phyloP scores from a whole-genome alignment of 345 rosid genomes.

The Salix udensis region DNA sequence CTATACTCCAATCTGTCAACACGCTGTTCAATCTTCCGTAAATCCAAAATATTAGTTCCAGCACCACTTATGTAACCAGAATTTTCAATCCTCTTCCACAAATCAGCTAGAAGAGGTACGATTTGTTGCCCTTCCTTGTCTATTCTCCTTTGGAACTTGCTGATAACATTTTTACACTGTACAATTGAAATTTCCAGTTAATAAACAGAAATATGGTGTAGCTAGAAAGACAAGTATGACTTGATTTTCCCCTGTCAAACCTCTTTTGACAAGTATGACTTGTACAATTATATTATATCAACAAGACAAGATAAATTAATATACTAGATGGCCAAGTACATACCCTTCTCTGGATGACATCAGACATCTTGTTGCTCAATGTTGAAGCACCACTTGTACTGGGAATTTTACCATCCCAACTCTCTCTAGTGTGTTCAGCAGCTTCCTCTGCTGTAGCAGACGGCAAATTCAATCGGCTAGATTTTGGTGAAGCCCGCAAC shows the following conservation, averaged over 20 bases:
- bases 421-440: slow-evolving; percentile 56
- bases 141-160: slow-evolving; percentile 87
- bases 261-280: neutral
- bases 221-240: neutral
- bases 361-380: slow-evolving; percentile 65
- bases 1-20: slow-evolving; percentile 76
- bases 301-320: slow-evolving; percentile 6
- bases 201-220: slow-evolving; percentile 7
- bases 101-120: slow-evolving; percentile 78
- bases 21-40: slow-evolving; percentile 81
- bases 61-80: slow-evolving; percentile 57
- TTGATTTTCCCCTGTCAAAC: neutral
- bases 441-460: slow-evolving; percentile 51
- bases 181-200: slow-evolving; percentile 24
- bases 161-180: slow-evolving; percentile 86
- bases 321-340: neutral
- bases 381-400: slow-evolving; percentile 51
- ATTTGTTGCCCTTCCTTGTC: slow-evolving; percentile 94
- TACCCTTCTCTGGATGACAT: slow-evolving; percentile 82
- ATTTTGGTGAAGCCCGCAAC: slow-evolving; percentile 60
- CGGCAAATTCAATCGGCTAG: slow-evolving; percentile 55
- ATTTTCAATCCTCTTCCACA: slow-evolving; percentile 85
- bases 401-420: slow-evolving; percentile 53
- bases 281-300: neutral
- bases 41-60: slow-evolving; percentile 67